Evolutionary conservation across 1,284 basidiomycete genomes (phyloP), one percentile per base, ranked within the genome.

Genomic region (Apiotrichum gamsii): DNA sequence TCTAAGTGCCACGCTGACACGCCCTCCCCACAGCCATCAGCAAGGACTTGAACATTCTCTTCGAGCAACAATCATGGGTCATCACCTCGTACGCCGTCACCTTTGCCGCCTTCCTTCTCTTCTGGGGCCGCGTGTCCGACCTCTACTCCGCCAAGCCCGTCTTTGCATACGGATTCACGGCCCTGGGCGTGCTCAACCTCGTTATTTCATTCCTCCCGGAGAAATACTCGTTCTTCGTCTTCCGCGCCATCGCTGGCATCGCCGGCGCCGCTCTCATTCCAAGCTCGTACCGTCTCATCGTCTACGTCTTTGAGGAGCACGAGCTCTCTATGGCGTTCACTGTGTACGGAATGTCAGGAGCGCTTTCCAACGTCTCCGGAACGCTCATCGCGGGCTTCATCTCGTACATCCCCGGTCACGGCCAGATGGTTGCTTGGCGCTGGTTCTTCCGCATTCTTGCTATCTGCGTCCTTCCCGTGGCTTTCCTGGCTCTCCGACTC

Each of bases 281-380:
- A 0, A 57, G 66, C 16, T 56, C 67, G 1, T 69, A 65, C 53
- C 59, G 65, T 45, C 55, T 72, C 32, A 70, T 72, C 38, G 44
- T 61, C 16, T 53, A 59, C 20, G 53, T 65, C 30, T 71, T 70
- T 37, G 60, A 60, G 23, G 52, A 52, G 0, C 31, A 52, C 3
- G 63, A 70, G 50, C 59, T 65, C 29, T 45, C 53, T 21, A 47
- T 56, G n/a, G 68, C 69, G 0, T 62, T 67, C 18, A 65, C 69
- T 1, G 21, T 66, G 5, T 73, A 61, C 48, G 59, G 62, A 10
- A 51, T 74, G 35, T 61, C 63, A 8, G 74, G 71, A 10, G 58
- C 65, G 14, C 35, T 67, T 34, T 60, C 64, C 19, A 69, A 72
- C 51, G 61, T 67, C 21, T 55, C 56, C 1, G 68, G 61, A 33